Percentiles rank a stretch among this genome's conserved stretches.
These are phyloP conservation scores for Coemansia sp. DNA, from an alignment of 192 early-diverging fungal species.

Conservation along the genomic window DNA sequence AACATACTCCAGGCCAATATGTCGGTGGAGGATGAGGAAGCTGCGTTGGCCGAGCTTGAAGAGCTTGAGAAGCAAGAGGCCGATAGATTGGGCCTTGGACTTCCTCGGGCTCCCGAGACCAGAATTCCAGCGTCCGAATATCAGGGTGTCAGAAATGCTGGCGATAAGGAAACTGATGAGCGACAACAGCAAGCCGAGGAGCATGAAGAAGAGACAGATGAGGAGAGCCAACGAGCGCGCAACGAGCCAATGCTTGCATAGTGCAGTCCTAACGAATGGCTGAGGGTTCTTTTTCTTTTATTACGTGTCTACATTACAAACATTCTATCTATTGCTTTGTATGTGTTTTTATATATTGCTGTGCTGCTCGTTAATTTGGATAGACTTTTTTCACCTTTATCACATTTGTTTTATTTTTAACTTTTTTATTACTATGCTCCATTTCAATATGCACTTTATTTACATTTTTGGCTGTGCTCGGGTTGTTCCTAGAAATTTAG, in stretches of 20 bases:
- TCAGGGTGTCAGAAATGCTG: neutral
- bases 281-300: neutral
- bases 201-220: slow-evolving; percentile 20
- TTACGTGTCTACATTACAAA: neutral
- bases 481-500: too few species aligned
- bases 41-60: slow-evolving; percentile 79
- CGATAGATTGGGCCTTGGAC: slow-evolving; percentile 20
- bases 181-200: neutral
- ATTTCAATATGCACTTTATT: too few species aligned
- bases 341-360: too few species aligned
- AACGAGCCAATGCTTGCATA: slow-evolving; percentile 45
- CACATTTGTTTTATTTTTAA: too few species aligned
- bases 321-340: too few species aligned
- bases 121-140: slow-evolving; percentile 15
- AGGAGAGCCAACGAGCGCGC: slow-evolving; percentile 10
- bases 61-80: slow-evolving; percentile 56
- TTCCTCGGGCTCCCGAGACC: slow-evolving; percentile 37
- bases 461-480: too few species aligned
- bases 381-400: too few species aligned
- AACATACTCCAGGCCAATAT: slow-evolving; percentile 75
- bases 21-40: slow-evolving; percentile 83
- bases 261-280: neutral
- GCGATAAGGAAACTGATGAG: neutral
- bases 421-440: too few species aligned
- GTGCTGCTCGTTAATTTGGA: too few species aligned